phyloP scores from a whole-genome alignment of 2,329 filamentous ascomycete genomes.

The Diaporthe ilicicola region DNA sequence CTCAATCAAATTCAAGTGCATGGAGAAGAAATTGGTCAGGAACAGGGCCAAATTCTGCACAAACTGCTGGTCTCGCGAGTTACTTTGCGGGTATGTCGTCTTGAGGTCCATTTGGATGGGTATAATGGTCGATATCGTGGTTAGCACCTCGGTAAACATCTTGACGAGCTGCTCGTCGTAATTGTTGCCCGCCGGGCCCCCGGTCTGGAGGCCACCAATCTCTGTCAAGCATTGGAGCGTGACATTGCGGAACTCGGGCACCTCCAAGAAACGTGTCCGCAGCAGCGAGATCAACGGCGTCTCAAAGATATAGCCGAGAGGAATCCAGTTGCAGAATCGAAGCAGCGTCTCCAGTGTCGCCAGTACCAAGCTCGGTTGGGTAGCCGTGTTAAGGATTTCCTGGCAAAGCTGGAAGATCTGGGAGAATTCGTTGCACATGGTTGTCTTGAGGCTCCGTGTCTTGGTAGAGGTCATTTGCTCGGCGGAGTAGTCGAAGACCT shows the following conservation, averaged over 20 bases:
- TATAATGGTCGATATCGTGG: constrained; percentile 91
- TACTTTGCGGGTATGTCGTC: constrained; percentile 89
- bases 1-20: constrained; percentile 91
- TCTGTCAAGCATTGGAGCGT: constrained; percentile 97
- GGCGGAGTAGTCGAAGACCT: constrained; percentile 98
- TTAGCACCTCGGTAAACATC: constrained; percentile 98
- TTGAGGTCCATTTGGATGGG: constrained; percentile 91
- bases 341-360: constrained; percentile 96
- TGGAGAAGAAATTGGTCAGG: constrained; percentile 95
- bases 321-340: constrained; percentile 99
- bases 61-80: constrained; percentile 94
- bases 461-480: constrained; percentile 99
- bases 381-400: constrained; percentile 90
- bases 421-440: constrained; percentile 98
- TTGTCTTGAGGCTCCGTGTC: constrained; percentile 95
- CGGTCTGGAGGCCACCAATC: constrained; percentile 92
- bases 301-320: constrained; percentile 98
- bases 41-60: constrained; percentile 97
- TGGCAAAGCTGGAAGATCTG: constrained; percentile 98
- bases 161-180: constrained; percentile 96
- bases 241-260: constrained; percentile 95
- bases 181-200: constrained; percentile 71
- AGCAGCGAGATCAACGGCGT: constrained; percentile 95
- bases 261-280: constrained; percentile 89
- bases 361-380: constrained; percentile 85